Evolutionary conservation across 2,329 filamentous ascomycete species (phyloP), one percentile per base, ranked within the genome.

Genomic region (Chaetomium globosum): DNA sequence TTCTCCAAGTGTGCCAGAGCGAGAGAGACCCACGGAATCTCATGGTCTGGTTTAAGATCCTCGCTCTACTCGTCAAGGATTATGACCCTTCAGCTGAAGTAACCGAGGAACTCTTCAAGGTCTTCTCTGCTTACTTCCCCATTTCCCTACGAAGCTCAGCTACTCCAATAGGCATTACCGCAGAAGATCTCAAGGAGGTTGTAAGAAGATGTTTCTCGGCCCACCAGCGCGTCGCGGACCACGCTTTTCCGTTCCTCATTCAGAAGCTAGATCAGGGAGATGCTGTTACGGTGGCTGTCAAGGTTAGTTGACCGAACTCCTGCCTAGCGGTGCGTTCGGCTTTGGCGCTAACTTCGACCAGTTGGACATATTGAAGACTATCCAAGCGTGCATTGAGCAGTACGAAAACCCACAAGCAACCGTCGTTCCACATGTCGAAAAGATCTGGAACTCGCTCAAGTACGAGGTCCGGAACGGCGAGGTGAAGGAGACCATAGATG

Each of bases 381-480:
- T 87, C 43, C 79, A 81, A 56, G 82, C 83, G 4, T 87, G 84
- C 65, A 71, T 87, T 21, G 78, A 80, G 13, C 73, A 79, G 31
- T 87, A 86, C 65, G 73, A 78, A 1, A 74, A 82, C 48, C 77
- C 81, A 0, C 75, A 80, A 39, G 75, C 80, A 61, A 82, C 79
- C 9, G 72, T 87, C 16, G 77, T 76, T 1, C 84, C 85, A 0
- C 81, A 82, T 57, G 75, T 79, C 21, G 77, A 81, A 58, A 79
- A 81, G 53, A 80, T 86, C 55, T 87, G 85, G 85, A 78, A 79
- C 33, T 84, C 84, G n/a, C 80, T 87, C 55, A 87, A 87, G 71
- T 87, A 86, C 66, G 85, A 87, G 68, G 85, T 87, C 13, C 82
- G 85, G 39, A 86, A 87, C 61, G 85, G 85, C 13, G 85, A 87